Conservation (phyloP, 2,329 filamentous ascomycete genomes). For the Aspergillus clavatus region DNA sequence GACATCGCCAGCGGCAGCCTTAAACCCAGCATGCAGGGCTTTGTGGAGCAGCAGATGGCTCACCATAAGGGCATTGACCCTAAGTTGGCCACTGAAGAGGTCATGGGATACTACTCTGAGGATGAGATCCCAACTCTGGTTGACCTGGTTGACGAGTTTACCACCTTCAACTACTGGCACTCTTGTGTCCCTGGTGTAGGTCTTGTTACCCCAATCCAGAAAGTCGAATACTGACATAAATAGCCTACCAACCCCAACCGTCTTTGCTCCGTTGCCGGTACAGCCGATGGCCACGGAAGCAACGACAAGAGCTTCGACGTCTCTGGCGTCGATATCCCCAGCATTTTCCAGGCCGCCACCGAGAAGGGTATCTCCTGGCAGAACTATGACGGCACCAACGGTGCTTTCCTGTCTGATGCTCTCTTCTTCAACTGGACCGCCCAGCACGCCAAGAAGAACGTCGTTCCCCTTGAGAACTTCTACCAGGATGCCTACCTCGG, state of each 20-base stretch:
- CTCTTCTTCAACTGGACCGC: conserved; percentile 28
- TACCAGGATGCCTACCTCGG: conserved; percentile 31
- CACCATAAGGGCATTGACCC: conserved; percentile 27
- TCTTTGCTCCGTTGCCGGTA: conserved; percentile 22
- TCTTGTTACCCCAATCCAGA: background rate
- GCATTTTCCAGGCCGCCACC: conserved; percentile 35
- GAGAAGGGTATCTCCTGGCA: conserved; percentile 28
- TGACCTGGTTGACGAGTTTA: conserved; percentile 35
- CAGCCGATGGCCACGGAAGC: conserved; percentile 23
- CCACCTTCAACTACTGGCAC: conserved; percentile 42
- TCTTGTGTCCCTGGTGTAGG: conserved; percentile 38
- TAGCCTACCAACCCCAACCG: conserved; percentile 42
- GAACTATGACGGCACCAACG: conserved; percentile 25
- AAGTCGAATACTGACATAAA: conserved; percentile 5
- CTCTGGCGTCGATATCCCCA: conserved; percentile 16
- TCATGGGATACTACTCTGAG: conserved; percentile 42
- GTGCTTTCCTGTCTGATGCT: conserved; percentile 19
- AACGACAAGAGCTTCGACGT: conserved; percentile 22
- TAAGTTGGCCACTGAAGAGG: conserved; percentile 27
- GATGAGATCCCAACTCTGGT: conserved; percentile 38
- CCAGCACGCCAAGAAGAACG: background rate
- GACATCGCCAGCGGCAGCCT: conserved; percentile 28
- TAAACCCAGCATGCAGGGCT: conserved; percentile 29
- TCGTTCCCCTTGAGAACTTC: conserved; percentile 3
- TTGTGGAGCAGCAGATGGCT: conserved; percentile 36